Percentiles rank a stretch among this genome's conserved stretches.
phyloP scores from a whole-genome alignment of 768 basidiomycete genomes.

The Suillus tomentosus region DNA sequence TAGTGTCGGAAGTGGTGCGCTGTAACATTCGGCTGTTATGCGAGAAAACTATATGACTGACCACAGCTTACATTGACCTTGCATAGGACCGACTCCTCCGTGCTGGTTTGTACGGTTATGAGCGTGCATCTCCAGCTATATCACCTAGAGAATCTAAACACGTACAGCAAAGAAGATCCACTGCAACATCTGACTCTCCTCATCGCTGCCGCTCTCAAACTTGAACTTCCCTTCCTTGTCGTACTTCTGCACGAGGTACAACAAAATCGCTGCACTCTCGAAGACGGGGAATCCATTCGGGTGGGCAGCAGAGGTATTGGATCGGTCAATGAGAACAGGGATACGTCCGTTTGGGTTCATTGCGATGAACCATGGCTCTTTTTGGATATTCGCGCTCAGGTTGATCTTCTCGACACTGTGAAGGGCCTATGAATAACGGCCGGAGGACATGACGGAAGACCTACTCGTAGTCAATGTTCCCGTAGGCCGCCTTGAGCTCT shows the following conservation, averaged over 20 bases:
- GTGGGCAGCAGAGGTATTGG: constrained; percentile 31
- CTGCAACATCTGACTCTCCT: constrained; percentile 73
- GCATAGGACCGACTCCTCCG: constrained; percentile 87
- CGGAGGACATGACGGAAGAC: constrained; percentile 7
- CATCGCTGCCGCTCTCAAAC: constrained; percentile 60
- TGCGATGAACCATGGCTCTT: constrained; percentile 78
- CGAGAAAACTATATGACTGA: constrained; percentile 11
- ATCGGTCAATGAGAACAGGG: constrained; percentile 63
- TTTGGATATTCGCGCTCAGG: constrained; percentile 70
- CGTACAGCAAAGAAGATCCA: constrained; percentile 86
- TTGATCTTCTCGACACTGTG: constrained; percentile 54
- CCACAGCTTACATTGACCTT: constrained; percentile 55
- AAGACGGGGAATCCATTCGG: constrained; percentile 65
- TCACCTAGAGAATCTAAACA: neutral
- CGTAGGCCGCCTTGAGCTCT: constrained; percentile 60
- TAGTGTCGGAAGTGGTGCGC: constrained; percentile 71
- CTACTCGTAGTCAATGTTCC: constrained; percentile 53
- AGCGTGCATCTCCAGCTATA: neutral
- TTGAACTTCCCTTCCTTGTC: constrained; percentile 74
- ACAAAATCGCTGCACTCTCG: constrained; percentile 78
- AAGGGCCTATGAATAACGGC: constrained; percentile 2
- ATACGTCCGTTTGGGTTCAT: constrained; percentile 77
- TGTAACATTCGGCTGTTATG: constrained; percentile 22
- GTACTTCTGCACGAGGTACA: constrained; percentile 82
- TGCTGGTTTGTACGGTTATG: constrained; percentile 44